Conservation (phyloP, 208 protist genomes). For the Acanthamoeba rhysodes region DNA sequence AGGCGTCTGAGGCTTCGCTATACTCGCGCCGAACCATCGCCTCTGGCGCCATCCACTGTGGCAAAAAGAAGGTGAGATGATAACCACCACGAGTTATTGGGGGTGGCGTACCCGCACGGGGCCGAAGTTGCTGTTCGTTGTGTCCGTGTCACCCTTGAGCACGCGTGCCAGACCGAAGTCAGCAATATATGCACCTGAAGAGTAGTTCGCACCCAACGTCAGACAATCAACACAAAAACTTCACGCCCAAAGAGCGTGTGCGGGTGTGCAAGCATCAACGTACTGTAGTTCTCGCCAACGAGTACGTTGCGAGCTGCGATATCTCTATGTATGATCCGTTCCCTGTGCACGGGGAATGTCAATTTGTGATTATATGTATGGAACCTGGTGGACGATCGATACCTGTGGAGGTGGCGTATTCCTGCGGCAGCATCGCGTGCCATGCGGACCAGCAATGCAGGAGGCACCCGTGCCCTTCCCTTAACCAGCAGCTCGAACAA, state of each 20-base stretch:
- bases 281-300: constrained; percentile 48
- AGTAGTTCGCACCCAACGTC: neutral
- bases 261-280: neutral
- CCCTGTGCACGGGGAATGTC: neutral
- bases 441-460: constrained; percentile 41
- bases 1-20: constrained; percentile 63
- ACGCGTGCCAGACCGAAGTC: constrained; percentile 66
- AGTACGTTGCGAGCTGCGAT: constrained; percentile 69
- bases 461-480: neutral
- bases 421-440: constrained; percentile 45
- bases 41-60: constrained; percentile 73
- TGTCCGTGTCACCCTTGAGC: neutral
- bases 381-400: neutral
- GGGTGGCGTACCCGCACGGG: neutral
- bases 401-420: constrained; percentile 49
- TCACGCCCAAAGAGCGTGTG: neutral
- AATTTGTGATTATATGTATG: neutral
- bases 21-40: constrained; percentile 31
- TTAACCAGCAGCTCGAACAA: constrained; percentile 19
- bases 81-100: neutral
- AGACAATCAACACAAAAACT: neutral
- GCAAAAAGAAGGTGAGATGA: neutral
- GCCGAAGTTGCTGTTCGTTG: constrained; percentile 3
- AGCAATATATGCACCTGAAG: constrained; percentile 42
- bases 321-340: neutral